Conservation (phyloP, 768 basidiomycete genomes). For the Cantharellus cinnabarinus region DNA sequence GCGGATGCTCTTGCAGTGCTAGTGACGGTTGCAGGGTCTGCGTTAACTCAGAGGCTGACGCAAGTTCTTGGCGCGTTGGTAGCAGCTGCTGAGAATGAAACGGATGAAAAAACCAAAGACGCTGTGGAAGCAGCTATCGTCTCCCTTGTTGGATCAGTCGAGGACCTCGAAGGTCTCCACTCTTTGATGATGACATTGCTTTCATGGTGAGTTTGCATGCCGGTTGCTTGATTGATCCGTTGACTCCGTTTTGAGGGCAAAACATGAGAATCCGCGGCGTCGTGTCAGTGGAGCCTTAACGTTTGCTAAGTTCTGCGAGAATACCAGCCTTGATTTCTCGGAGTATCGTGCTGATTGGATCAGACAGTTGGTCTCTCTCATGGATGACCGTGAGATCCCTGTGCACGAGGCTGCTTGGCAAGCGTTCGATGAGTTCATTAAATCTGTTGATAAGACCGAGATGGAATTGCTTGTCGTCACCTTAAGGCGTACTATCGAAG, state of each 20-base stretch:
- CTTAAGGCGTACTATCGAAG: slow-evolving; percentile 72
- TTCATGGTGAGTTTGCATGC: slow-evolving; percentile 42
- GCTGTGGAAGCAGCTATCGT: slow-evolving; percentile 60
- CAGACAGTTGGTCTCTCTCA: slow-evolving; percentile 59
- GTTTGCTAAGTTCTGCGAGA: slow-evolving; percentile 68
- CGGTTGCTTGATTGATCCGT: background rate
- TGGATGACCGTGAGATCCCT: slow-evolving; percentile 46
- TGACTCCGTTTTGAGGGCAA: slow-evolving; percentile 36
- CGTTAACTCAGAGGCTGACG: slow-evolving; percentile 65
- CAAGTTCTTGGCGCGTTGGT: slow-evolving; percentile 64
- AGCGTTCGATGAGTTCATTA: slow-evolving; percentile 74
- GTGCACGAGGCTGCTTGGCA: slow-evolving; percentile 55
- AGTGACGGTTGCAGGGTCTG: slow-evolving; percentile 82
- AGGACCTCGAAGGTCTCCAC: slow-evolving; percentile 74
- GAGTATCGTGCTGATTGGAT: slow-evolving; percentile 90
- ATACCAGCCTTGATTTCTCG: slow-evolving; percentile 58
- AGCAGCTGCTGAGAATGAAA: slow-evolving; percentile 41
- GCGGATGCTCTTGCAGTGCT: slow-evolving; percentile 75
- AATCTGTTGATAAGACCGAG: slow-evolving; percentile 80
- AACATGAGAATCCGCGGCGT: slow-evolving; percentile 44
- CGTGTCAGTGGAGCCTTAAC: slow-evolving; percentile 62
- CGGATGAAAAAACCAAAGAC: slow-evolving; percentile 42
- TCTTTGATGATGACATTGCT: slow-evolving; percentile 74
- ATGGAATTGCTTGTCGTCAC: slow-evolving; percentile 79
- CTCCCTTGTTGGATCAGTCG: slow-evolving; percentile 57